Conservation (phyloP, 2,329 filamentous ascomycete species). For the Cladosporium sp. region DNA sequence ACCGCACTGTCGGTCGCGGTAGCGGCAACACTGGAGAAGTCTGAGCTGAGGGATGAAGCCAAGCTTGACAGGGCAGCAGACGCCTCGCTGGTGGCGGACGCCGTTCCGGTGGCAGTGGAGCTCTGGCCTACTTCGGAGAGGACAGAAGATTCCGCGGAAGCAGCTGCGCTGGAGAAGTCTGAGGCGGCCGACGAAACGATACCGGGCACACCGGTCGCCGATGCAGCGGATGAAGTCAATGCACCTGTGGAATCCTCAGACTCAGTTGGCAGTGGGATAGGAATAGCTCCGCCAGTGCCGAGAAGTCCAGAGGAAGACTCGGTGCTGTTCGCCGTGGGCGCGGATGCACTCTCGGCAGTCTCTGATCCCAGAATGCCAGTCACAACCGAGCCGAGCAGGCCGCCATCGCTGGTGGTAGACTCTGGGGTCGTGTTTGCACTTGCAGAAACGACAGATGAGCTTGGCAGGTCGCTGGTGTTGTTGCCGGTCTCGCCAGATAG, state of each 20-base stretch:
- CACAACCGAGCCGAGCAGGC: not conserved
- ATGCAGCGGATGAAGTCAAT: slow-evolving; percentile 1
- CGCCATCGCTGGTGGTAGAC: not conserved
- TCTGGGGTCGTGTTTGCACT: not conserved
- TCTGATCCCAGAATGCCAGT: not conserved
- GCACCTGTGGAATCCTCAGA: not conserved
- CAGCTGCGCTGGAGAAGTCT: slow-evolving; percentile 16
- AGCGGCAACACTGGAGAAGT: slow-evolving; percentile 26
- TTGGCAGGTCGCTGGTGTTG: not conserved
- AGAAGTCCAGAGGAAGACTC: slow-evolving; percentile 2
- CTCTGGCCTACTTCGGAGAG: slow-evolving; percentile 17
- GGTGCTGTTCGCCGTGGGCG: slow-evolving; percentile 1
- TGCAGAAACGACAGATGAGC: not conserved
- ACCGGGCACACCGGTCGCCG: slow-evolving; percentile 14
- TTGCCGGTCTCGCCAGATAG: not conserved
- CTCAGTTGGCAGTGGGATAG: not conserved
- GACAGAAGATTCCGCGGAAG: slow-evolving; percentile 17
- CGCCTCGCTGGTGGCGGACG: slow-evolving; percentile 18
- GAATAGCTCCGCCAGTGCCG: slow-evolving; percentile 1
- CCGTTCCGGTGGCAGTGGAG: slow-evolving; percentile 11
- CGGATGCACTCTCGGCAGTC: not conserved
- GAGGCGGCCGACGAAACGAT: slow-evolving; percentile 25
- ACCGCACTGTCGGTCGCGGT: slow-evolving; percentile 26
- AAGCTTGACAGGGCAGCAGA: slow-evolving; percentile 26
- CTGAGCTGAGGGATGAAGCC: slow-evolving; percentile 26